A percentile compares a stretch with the other conserved stretches of the same genome.
Conservation (phyloP, 768 basidiomycete species). For the Phanerochaete sordida region DNA sequence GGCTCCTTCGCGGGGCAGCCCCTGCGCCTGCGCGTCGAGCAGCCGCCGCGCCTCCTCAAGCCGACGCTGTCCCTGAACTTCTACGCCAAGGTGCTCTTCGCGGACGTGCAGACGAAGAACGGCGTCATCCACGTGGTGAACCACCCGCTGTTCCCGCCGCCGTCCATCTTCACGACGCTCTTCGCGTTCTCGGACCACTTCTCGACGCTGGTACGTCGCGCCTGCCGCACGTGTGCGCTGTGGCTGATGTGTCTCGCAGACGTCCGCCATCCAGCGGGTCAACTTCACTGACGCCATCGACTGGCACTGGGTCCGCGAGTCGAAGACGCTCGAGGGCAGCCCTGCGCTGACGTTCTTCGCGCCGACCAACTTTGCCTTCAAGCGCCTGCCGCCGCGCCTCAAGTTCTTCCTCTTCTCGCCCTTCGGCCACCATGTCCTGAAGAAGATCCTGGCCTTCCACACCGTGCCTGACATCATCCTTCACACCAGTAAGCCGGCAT, state of each 20-base stretch:
- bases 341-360: slow-evolving; percentile 51
- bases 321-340: slow-evolving; percentile 35
- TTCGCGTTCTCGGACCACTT: slow-evolving; percentile 42
- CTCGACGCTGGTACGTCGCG: slow-evolving; percentile 43
- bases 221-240: background rate
- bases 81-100: slow-evolving; percentile 38
- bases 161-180: slow-evolving; percentile 44
- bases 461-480: slow-evolving; percentile 46
- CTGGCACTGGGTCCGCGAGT: slow-evolving; percentile 33
- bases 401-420: slow-evolving; percentile 58
- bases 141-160: slow-evolving; percentile 54
- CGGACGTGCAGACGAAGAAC: slow-evolving; percentile 43
- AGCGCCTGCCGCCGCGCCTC: slow-evolving; percentile 46
- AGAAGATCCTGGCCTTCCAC: slow-evolving; percentile 58
- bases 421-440: slow-evolving; percentile 46
- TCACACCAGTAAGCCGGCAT: slow-evolving; percentile 41
- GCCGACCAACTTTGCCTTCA: slow-evolving; percentile 48
- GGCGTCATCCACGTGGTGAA: slow-evolving; percentile 55
- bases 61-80: slow-evolving; percentile 38
- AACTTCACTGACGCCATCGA: slow-evolving; percentile 42
- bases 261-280: slow-evolving; percentile 53
- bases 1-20: slow-evolving; percentile 42
- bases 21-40: slow-evolving; percentile 40
- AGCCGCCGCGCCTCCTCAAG: slow-evolving; percentile 28
- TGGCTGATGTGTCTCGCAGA: slow-evolving; percentile 31